Base-by-base conservation (phyloP, 306 rosid species). In the Nissolia schottii region DNA sequence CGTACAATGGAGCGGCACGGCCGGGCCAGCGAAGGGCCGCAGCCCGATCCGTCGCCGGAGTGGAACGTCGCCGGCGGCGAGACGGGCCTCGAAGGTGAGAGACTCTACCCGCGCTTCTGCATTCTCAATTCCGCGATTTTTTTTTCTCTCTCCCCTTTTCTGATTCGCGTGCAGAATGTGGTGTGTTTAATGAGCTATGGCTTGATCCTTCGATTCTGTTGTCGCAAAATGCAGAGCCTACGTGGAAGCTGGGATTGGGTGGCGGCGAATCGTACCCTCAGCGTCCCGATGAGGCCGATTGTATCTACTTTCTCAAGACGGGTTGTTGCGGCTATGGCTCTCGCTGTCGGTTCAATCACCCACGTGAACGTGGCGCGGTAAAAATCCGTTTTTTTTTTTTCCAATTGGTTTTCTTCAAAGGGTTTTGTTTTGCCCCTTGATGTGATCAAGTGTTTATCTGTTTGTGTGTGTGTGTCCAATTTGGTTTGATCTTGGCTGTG, bases 321-420 rank as follows among this genome's bases (percentile, higher is more conserved):
- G 99, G 99, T 22, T 71, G 66, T 79, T 95, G 99, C 80, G 99
- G 96, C 46, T 95, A 86, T 59, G 99, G 97, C 83, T 34, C 92
- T 0, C 82, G 99, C 56, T 95, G 99, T 83, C 96, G 99, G 82
- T 95, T 84, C 85, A 95, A 95, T 73, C 99, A 95, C 84, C 99
- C 99, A 28, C 96, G 88, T 76, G 90, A 92, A 82, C 95, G 96
- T 73, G 76, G 67, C 67, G 75, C 82, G 88, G 99, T 95, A 88
- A 86, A 34, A n/a, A n/a, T n/a, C n/a, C n/a, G n/a, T n/a, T 63
- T 67, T 70, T 3, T 78, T 24, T 1, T 67, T 56, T 43, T 76
- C 72, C 38, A 22, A 53, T 73, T 46, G 72, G 80, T 69, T 81
- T 66, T 31, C 31, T 67, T 55, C 3, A 55, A n/a, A 53, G 67